Evolutionary conservation across 306 rosid genomes (phyloP).

Genomic region (Citrullus amarus): DNA sequence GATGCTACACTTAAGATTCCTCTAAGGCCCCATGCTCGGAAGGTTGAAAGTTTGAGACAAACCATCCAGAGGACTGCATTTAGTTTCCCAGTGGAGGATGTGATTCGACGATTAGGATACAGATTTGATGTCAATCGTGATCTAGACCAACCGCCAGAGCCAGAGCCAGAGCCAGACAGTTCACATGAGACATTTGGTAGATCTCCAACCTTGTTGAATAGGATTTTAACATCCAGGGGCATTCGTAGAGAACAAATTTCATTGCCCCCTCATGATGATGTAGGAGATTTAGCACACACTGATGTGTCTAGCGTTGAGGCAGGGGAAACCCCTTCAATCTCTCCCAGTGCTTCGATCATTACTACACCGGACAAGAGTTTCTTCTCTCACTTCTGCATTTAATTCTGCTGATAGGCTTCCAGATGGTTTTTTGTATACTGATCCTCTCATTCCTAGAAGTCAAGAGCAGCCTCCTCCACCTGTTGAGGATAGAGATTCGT

Average conservation of each 20-base stretch:
- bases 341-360: constrained; percentile 46
- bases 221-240: constrained; percentile 70
- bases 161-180: constrained; percentile 25
- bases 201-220: constrained; percentile 44
- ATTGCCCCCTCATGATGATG: constrained; percentile 37
- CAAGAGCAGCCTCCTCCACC: constrained; percentile 52
- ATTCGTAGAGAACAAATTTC: constrained; percentile 58
- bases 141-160: constrained; percentile 33
- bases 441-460: constrained; percentile 33
- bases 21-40: constrained; percentile 64
- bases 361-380: constrained; percentile 38
- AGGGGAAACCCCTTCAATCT: constrained; percentile 43
- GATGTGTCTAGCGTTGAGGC: constrained; percentile 25
- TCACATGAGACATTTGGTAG: constrained; percentile 45
- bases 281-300: constrained; percentile 38
- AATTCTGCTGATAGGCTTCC: constrained; percentile 55
- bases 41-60: constrained; percentile 89
- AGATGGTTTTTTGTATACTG: constrained; percentile 49
- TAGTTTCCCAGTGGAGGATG: constrained; percentile 62
- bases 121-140: constrained; percentile 63
- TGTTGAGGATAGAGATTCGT: constrained; percentile 84
- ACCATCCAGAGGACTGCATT: constrained; percentile 57
- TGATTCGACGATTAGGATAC: constrained; percentile 74
- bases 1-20: constrained; percentile 65
- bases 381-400: constrained; percentile 50